Evolutionary conservation across 768 basidiomycete species (phyloP).

Genomic region (Phlebiopsis flavidoalba): DNA sequence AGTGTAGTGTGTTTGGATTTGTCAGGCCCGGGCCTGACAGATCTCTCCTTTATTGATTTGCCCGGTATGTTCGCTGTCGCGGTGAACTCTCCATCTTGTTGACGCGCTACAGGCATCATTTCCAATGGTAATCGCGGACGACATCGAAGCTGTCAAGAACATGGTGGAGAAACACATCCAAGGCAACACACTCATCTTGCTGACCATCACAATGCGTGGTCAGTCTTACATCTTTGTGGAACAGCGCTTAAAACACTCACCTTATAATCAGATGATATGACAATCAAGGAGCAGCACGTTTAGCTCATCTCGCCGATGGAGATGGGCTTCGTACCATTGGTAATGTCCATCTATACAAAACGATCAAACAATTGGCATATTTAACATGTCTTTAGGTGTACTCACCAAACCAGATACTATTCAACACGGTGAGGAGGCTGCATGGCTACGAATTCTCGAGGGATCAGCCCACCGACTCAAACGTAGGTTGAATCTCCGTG

Average conservation of each 20-base stretch:
- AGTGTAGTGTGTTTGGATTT: constrained; percentile 25
- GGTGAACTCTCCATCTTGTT: background rate
- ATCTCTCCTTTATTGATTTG: constrained; percentile 28
- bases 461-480: constrained; percentile 5
- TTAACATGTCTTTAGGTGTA: background rate
- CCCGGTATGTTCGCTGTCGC: constrained; percentile 24
- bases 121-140: constrained; percentile 36
- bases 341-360: no score
- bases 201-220: constrained; percentile 60
- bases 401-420: constrained; percentile 12
- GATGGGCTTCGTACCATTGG: constrained; percentile 64
- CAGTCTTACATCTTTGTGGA: constrained; percentile 12
- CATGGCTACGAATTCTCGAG: constrained; percentile 8
- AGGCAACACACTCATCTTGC: constrained; percentile 51
- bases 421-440: constrained; percentile 7
- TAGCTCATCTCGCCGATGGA: constrained; percentile 54
- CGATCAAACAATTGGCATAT: no score
- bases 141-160: constrained; percentile 53
- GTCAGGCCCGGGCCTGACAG: constrained; percentile 23
- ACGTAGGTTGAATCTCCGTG: constrained; percentile 4
- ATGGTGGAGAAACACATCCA: constrained; percentile 54
- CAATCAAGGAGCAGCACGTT: constrained; percentile 63
- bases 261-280: constrained; percentile 58
- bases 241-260: background rate
- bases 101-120: constrained; percentile 63